Base-by-base conservation (phyloP, 495 filamentous ascomycete species). In the Aspergillus cristatus region DNA sequence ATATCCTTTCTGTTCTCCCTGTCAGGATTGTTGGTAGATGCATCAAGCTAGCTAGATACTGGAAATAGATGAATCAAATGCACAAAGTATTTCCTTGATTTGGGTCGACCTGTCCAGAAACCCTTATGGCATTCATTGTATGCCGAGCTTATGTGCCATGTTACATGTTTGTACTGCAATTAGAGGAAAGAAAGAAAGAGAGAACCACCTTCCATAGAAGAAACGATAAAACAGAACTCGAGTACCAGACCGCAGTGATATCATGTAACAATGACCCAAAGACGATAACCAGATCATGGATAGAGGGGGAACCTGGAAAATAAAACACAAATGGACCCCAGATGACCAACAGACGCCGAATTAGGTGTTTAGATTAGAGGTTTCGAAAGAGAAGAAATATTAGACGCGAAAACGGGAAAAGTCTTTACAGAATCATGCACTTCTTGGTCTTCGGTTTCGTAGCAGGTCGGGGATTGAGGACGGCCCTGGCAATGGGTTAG, bases 391-490 rank as follows among this genome's bases (percentile, higher is more conserved):
- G 36, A 22, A 40, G 40, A 18, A 42, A 39, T n/a, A n/a, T n/a
- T n/a, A 4, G 20, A 24, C 20, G 8, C 4, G 20, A 24, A 24
- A 24, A 4, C 4, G 8, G 20, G 8, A 24, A 32, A 20, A 29
- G 35, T 24, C 8, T 57, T 69, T 68, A 95, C 54, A 95, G 71
- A 55, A 95, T 83, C 28, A 69, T 57, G 67, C 88, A 95, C 68
- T 82, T 85, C 47, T 69, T 72, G 64, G 76, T 80, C 58, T 76
- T 74, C 52, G 75, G 76, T 45, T 74, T 72, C 13, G 68, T 48
- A 35, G 73, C 57, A 17, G 82, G 81, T 38, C 79, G 76, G 22
- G 86, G 86, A 52, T 83, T 86, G 37, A 94, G 72, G 14, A 91
- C 88, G 38, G 88, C 87, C 35, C 88, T 91, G 50, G 17, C 25